Base-by-base conservation (phyloP, 257 asterid species). In the Ehretia macrophylla region DNA sequence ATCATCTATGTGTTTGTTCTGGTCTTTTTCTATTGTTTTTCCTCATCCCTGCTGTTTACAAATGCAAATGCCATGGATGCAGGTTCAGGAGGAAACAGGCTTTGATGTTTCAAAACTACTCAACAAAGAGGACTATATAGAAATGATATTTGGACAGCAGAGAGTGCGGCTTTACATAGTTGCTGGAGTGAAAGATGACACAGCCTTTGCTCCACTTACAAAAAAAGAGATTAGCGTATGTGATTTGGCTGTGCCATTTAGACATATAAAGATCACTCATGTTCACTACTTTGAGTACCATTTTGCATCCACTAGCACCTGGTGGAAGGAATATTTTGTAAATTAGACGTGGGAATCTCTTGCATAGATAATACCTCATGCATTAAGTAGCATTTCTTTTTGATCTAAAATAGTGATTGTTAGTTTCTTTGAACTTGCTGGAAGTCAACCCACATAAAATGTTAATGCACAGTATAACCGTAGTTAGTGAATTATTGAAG, bases 201-300 rank as follows among this genome's bases (percentile, higher is more conserved):
- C 92, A 8, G 65, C 81, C 51, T 89, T 89, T 73, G 95, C 92
- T 64, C 97, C 95, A 21, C 95, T 68, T 46, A 84, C 95, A 4
- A 89, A 89, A 53, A 89, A 86, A 69, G 97, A 89, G 84, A 89
- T 86, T 51, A 89, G 97, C 47, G 97, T 89, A 84, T 32, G 97
- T 68, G 44, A 58, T 56, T 66, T 52, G 54, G 14, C 56, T 8
- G 21, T 8, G 13, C 12, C 51, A 10, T 63, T 23, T 56, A 27
- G 51, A 18, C 56, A 13, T 51, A 14, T 22, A 32, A 50, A 13
- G 60, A 17, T 53, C 58, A 32, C 17, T 22, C 32, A 56, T 6
- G n/a, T 45, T 37, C 35, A 27, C 35, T 27, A 27, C 3, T 27
- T 27, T 27, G 35, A 6, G 3, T 27, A 27, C 35, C 35, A 3